phyloP scores from a whole-genome alignment of 2,329 filamentous ascomycete species.

The Sphaerulina vaccinii region DNA sequence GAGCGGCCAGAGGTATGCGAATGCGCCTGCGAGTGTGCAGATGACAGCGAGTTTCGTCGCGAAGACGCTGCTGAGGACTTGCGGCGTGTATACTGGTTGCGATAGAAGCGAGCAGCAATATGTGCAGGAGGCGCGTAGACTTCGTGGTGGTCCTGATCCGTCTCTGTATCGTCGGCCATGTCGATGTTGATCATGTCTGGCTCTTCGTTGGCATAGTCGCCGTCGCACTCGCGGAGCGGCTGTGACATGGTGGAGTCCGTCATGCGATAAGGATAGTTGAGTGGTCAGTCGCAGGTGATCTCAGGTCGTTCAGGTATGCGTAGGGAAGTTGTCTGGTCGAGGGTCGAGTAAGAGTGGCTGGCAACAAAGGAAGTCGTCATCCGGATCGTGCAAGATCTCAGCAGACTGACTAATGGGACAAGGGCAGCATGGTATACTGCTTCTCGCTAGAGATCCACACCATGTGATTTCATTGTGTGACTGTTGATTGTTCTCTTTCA shows the following conservation, averaged over 20 bases:
- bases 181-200: slow-evolving; percentile 6
- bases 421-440: no score
- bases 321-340: background rate
- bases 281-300: no score
- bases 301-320: background rate
- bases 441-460: no score
- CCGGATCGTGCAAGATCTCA: no score
- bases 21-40: slow-evolving; percentile 61
- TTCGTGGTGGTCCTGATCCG: slow-evolving; percentile 18
- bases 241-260: slow-evolving; percentile 14
- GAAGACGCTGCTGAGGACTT: slow-evolving; percentile 76
- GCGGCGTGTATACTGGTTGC: slow-evolving; percentile 58
- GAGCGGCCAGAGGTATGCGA: slow-evolving; percentile 66
- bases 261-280: slow-evolving; percentile 5
- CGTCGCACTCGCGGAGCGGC: background rate
- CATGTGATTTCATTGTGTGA: no score
- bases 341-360: background rate
- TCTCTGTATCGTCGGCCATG: slow-evolving; percentile 19
- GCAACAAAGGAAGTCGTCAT: no score
- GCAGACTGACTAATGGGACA: no score
- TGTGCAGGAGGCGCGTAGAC: slow-evolving; percentile 68
- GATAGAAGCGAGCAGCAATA: slow-evolving; percentile 76
- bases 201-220: slow-evolving; percentile 2
- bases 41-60: slow-evolving; percentile 76
- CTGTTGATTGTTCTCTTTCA: no score